A percentile compares a stretch with the other conserved stretches of the same genome.
Evolutionary conservation across 768 basidiomycete genomes (phyloP).

Genomic region (Rhodotorula taiwanensis): DNA sequence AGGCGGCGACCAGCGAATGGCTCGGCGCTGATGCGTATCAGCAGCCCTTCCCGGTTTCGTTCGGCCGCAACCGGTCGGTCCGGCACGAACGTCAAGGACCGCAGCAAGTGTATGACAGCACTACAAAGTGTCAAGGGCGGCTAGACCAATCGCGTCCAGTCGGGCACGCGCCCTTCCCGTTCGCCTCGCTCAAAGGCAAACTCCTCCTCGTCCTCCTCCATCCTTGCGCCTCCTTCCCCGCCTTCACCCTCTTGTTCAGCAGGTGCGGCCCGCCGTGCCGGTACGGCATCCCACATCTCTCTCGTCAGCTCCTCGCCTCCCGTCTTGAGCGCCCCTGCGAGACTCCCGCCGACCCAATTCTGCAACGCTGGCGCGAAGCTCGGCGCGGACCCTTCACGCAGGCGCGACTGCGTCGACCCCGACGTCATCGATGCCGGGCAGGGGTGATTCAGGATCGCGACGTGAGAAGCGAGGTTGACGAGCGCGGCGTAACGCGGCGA

Average conservation of each 20-base stretch:
- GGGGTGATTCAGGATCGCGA: slow-evolving; percentile 82
- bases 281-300: slow-evolving; percentile 67
- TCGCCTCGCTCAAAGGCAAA: too few species aligned
- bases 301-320: slow-evolving; percentile 73
- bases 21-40: background rate
- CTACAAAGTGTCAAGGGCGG: background rate
- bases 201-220: background rate
- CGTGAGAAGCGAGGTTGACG: slow-evolving; percentile 61
- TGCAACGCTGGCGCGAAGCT: slow-evolving; percentile 73
- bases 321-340: slow-evolving; percentile 83
- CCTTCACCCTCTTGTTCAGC: too few species aligned
- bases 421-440: slow-evolving; percentile 47
- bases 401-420: background rate
- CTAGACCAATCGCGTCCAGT: slow-evolving; percentile 10
- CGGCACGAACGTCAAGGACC: too few species aligned
- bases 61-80: too few species aligned
- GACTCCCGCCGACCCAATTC: slow-evolving; percentile 87
- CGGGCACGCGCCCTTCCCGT: slow-evolving; percentile 6
- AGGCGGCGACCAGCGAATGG: slow-evolving; percentile 50
- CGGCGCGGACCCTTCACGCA: slow-evolving; percentile 73
- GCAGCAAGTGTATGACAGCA: too few species aligned
- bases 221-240: slow-evolving; percentile 9
- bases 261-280: background rate
- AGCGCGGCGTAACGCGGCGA: slow-evolving; percentile 65
- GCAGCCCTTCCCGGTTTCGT: background rate